phyloP scores from a whole-genome alignment of 768 basidiomycete species.

The Tricholomella constricta region DNA sequence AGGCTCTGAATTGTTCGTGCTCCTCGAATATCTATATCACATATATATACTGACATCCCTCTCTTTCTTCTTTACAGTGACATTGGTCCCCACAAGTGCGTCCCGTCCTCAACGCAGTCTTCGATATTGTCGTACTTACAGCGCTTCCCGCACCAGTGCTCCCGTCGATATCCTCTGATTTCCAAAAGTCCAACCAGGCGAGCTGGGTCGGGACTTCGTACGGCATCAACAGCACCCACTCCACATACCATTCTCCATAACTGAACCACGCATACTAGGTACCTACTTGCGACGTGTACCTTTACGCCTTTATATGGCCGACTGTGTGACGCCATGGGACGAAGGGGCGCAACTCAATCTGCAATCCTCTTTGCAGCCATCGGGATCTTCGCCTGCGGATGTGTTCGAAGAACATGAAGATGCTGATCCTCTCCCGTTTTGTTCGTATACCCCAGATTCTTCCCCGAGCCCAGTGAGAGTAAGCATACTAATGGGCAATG shows the following conservation, averaged over 20 bases:
- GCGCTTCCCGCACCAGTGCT: constrained; percentile 48
- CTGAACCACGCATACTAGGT: constrained; percentile 38
- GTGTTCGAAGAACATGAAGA: constrained; percentile 65
- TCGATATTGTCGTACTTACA: background rate
- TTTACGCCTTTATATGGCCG: constrained; percentile 83
- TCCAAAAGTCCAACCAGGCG: constrained; percentile 73
- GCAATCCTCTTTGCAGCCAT: constrained; percentile 62
- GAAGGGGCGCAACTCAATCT: constrained; percentile 63
- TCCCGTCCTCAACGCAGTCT: background rate
- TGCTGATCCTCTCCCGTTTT: constrained; percentile 73
- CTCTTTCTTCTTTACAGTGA: constrained; percentile 43
- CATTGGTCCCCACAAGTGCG: constrained; percentile 76
- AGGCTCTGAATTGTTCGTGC: constrained; percentile 37
- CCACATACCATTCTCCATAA: background rate
- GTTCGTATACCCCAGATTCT: constrained; percentile 41
- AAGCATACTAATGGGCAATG: background rate
- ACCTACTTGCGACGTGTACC: constrained; percentile 75
- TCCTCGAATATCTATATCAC: background rate
- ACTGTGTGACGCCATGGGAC: constrained; percentile 72
- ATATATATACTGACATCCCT: background rate
- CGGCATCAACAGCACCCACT: constrained; percentile 15
- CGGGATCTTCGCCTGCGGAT: constrained; percentile 71
- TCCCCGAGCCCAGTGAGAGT: background rate
- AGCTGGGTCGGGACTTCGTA: constrained; percentile 84
- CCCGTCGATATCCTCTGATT: constrained; percentile 77